Conservation (phyloP, 129 eudicot genomes). For the Cynara cardunculus region DNA sequence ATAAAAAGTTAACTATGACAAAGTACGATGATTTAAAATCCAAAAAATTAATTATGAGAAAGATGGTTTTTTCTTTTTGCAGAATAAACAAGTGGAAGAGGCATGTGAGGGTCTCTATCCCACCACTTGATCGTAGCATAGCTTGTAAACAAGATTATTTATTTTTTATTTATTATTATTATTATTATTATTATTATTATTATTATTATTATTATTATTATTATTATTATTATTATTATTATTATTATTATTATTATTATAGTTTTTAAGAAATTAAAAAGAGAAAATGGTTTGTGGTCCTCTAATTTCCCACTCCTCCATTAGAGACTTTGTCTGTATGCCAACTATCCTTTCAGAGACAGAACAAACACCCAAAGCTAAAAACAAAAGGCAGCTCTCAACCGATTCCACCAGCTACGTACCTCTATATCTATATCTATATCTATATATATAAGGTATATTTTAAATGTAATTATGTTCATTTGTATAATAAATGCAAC, state of each 20-base stretch:
- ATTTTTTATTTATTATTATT: too few species aligned
- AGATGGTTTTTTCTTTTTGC: background rate
- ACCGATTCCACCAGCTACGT: slow-evolving; percentile 36
- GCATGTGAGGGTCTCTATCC: slow-evolving; percentile 1
- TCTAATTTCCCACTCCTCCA: slow-evolving; percentile 21
- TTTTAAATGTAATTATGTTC: too few species aligned
- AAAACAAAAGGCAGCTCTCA: slow-evolving; percentile 59
- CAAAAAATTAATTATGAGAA: background rate
- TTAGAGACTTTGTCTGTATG: slow-evolving; percentile 33
- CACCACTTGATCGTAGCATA: background rate
- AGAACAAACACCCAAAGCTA: slow-evolving; percentile 54
- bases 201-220: background rate
- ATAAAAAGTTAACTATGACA: background rate
- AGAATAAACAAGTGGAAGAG: background rate
- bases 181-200: background rate
- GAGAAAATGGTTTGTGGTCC: slow-evolving; percentile 36
- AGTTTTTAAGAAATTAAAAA: background rate
- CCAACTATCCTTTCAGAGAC: slow-evolving; percentile 34
- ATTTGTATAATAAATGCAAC: too few species aligned
- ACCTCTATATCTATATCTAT: background rate
- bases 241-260: background rate
- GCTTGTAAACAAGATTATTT: background rate
- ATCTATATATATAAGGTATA: background rate
- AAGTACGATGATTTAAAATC: background rate
- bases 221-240: too few species aligned